These are phyloP conservation scores for Dioscorea cayenensis DNA, from an alignment of 116 monocot species.

Conservation along the genomic window DNA sequence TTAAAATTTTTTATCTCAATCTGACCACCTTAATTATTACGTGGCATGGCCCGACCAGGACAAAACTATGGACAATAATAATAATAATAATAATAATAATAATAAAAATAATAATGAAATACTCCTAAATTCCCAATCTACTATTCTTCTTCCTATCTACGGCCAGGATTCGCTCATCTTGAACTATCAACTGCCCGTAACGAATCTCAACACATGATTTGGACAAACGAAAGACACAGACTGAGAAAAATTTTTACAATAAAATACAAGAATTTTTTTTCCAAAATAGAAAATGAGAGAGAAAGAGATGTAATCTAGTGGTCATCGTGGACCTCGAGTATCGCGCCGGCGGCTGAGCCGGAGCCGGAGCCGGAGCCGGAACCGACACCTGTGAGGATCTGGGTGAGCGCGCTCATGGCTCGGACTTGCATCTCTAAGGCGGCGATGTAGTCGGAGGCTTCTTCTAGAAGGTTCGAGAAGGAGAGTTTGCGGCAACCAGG, in stretches of 20 bases:
- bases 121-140: too few species aligned
- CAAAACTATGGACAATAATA: too few species aligned
- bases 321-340: neutral
- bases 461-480: conserved; percentile 56
- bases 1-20: too few species aligned
- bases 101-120: too few species aligned
- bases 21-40: too few species aligned
- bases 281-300: neutral
- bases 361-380: neutral
- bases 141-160: too few species aligned
- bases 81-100: too few species aligned
- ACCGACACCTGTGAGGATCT: conserved; percentile 38
- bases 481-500: conserved; percentile 70
- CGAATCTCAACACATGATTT: neutral
- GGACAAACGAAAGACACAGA: neutral
- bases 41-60: too few species aligned
- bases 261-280: conserved; percentile 1
- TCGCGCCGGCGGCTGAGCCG: neutral
- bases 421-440: conserved; percentile 91
- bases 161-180: too few species aligned
- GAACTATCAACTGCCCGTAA: neutral
- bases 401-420: conserved; percentile 56
- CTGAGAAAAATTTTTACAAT: neutral
- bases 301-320: neutral
- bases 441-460: conserved; percentile 78